These are phyloP conservation scores for Phialophora macrospora DNA, from an alignment of 2,329 filamentous ascomycete species.

Conservation along the genomic window DNA sequence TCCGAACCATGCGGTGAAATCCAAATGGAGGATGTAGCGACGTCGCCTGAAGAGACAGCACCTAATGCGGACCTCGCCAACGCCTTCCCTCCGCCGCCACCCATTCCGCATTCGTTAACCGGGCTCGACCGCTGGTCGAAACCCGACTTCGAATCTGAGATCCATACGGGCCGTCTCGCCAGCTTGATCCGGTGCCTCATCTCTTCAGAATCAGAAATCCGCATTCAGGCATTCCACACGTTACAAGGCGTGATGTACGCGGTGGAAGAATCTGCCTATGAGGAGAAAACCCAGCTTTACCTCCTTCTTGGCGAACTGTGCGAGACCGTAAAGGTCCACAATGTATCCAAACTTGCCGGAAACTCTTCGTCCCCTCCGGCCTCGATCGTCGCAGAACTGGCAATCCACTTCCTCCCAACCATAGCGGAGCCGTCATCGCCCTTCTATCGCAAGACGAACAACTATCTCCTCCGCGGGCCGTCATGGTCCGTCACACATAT, in stretches of 20 bases:
- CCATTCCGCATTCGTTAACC: slow-evolving; percentile 50
- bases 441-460: slow-evolving; percentile 85
- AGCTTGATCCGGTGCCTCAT: slow-evolving; percentile 75
- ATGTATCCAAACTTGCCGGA: not conserved
- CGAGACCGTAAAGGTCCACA: slow-evolving; percentile 61
- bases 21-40: not conserved
- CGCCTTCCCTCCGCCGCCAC: slow-evolving; percentile 58
- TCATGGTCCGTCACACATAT: slow-evolving; percentile 68
- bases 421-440: slow-evolving; percentile 77
- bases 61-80: slow-evolving; percentile 54
- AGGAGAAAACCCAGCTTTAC: slow-evolving; percentile 66
- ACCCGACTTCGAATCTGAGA: slow-evolving; percentile 76
- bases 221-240: slow-evolving; percentile 75
- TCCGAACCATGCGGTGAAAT: slow-evolving; percentile 10
- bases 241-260: slow-evolving; percentile 55
- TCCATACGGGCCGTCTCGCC: slow-evolving; percentile 72
- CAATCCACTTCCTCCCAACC: slow-evolving; percentile 68
- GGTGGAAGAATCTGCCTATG: slow-evolving; percentile 68
- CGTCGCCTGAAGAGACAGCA: not conserved
- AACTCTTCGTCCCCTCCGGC: slow-evolving; percentile 60
- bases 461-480: slow-evolving; percentile 78
- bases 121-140: slow-evolving; percentile 51
- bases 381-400: slow-evolving; percentile 76
- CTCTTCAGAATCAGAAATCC: slow-evolving; percentile 74
- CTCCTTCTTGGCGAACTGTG: slow-evolving; percentile 78